phyloP scores from a whole-genome alignment of 2,329 filamentous ascomycete genomes.

The Geosmithia putterillii region DNA sequence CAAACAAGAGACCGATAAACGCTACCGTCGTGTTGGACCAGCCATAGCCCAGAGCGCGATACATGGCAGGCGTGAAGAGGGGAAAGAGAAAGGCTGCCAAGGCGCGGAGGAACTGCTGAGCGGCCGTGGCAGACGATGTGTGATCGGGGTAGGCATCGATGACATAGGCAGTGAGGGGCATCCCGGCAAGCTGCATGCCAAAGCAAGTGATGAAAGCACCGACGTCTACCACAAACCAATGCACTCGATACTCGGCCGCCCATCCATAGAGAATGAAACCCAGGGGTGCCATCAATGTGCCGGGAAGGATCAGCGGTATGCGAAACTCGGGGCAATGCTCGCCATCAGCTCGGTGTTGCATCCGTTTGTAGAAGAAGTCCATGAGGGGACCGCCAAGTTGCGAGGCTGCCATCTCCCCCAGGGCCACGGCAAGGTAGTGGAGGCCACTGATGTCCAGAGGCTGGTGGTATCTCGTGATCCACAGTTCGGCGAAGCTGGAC shows the following conservation, averaged over 20 bases:
- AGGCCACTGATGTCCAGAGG: slow-evolving; percentile 45
- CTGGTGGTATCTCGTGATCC: slow-evolving; percentile 40
- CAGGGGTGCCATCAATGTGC: slow-evolving; percentile 26
- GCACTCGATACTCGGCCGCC: slow-evolving; percentile 20
- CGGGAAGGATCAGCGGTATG: slow-evolving; percentile 15
- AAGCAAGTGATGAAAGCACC: slow-evolving; percentile 19
- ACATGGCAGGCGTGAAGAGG: slow-evolving; percentile 28
- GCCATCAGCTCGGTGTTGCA: neutral
- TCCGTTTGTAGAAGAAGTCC: slow-evolving; percentile 20
- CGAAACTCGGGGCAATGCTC: slow-evolving; percentile 10
- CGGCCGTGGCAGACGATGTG: slow-evolving; percentile 32
- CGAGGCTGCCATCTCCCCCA: slow-evolving; percentile 48
- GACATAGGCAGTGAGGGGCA: slow-evolving; percentile 23
- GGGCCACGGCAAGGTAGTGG: slow-evolving; percentile 50
- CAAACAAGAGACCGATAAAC: slow-evolving; percentile 20
- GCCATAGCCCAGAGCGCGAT: slow-evolving; percentile 17
- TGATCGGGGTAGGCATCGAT: slow-evolving; percentile 33
- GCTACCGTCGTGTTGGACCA: slow-evolving; percentile 22
- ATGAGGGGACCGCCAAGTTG: slow-evolving; percentile 31
- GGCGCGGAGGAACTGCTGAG: slow-evolving; percentile 28
- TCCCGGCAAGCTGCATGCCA: slow-evolving; percentile 16
- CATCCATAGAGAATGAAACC: slow-evolving; percentile 31
- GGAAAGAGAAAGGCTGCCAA: slow-evolving; percentile 33
- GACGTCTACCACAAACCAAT: slow-evolving; percentile 25
- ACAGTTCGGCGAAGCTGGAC: slow-evolving; percentile 47